Evolutionary conservation across 805 yeast genomes (phyloP).

Genomic region (Spathaspora arborariae): DNA sequence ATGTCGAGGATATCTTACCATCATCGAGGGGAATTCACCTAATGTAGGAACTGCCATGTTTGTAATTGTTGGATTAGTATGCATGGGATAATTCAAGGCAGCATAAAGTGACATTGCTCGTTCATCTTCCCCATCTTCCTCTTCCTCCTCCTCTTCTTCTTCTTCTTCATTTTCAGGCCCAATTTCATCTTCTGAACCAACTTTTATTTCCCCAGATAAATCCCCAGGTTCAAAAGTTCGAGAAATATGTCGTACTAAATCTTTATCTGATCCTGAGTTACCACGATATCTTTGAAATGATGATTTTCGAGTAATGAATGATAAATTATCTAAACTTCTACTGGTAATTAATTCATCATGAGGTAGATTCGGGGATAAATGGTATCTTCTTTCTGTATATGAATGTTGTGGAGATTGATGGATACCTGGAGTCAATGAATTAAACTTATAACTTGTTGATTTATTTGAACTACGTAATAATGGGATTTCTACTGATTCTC

Average conservation of each 20-base stretch:
- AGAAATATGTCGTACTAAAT: constrained; percentile 6
- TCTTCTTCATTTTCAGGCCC: constrained; percentile 7
- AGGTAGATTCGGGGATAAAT: constrained; percentile 15
- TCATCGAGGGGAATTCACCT: constrained; percentile 40
- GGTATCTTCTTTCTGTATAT: constrained; percentile 3
- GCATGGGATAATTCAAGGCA: constrained; percentile 32
- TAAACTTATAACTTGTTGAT: not conserved
- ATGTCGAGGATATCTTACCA: not conserved
- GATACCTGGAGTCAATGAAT: constrained; percentile 1
- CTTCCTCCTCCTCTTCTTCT: constrained; percentile 41
- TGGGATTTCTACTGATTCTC: constrained; percentile 76
- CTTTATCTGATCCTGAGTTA: constrained; percentile 14
- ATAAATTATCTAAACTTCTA: constrained; percentile 24
- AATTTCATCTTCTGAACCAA: no score
- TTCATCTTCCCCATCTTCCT: constrained; percentile 52
- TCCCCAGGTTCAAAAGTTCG: constrained; percentile 8
- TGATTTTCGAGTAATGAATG: constrained; percentile 17
- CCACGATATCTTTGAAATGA: constrained; percentile 12
- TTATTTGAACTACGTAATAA: constrained; percentile 19
- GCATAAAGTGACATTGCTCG: constrained; percentile 66
- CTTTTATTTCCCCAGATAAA: no score
- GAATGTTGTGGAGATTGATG: not conserved
- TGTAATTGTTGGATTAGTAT: constrained; percentile 10
- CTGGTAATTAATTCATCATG: constrained; percentile 15
- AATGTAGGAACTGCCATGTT: constrained; percentile 36